Conservation (phyloP, 176 grass and related monocot species). For the Rhynchospora pubera region DNA sequence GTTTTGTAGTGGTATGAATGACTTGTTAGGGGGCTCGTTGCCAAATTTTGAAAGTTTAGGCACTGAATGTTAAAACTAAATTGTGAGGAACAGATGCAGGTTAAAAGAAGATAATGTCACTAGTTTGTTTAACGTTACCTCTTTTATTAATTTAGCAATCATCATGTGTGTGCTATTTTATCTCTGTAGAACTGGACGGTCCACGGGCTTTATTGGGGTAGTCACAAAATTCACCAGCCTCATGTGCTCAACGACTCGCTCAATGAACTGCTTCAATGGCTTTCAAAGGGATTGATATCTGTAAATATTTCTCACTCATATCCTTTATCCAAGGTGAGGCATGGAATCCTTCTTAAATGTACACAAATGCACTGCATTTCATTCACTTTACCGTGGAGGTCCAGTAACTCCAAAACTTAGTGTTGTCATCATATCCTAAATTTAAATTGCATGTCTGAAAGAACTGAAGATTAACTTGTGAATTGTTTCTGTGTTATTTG, state of each 20-base stretch:
- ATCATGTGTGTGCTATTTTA: not conserved
- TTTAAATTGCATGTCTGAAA: not conserved
- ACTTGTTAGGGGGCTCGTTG: not conserved
- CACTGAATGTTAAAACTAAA: not conserved
- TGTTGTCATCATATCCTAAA: not conserved
- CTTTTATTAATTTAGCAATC: not conserved
- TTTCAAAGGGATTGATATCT: constrained; percentile 72
- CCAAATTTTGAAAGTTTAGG: not conserved
- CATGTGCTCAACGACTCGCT: constrained; percentile 62
- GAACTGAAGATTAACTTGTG: not conserved
- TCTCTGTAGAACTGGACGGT: constrained; percentile 79
- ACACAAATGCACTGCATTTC: not conserved
- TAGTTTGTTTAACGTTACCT: not conserved
- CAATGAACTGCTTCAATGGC: constrained; percentile 71
- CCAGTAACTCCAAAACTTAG: not conserved
- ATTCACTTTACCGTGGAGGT: not conserved
- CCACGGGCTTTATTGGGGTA: constrained; percentile 95
- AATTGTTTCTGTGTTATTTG: not conserved
- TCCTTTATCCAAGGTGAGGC: constrained; percentile 55
- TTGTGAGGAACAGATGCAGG: not conserved
- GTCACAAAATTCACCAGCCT: constrained; percentile 50
- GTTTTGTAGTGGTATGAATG: not conserved
- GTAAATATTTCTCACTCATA: constrained; percentile 66
- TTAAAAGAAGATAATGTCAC: not conserved
- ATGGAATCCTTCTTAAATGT: not conserved